These are phyloP conservation scores for Podospora pseudoanserina DNA, from an alignment of 495 filamentous ascomycete genomes.

Conservation along the genomic window DNA sequence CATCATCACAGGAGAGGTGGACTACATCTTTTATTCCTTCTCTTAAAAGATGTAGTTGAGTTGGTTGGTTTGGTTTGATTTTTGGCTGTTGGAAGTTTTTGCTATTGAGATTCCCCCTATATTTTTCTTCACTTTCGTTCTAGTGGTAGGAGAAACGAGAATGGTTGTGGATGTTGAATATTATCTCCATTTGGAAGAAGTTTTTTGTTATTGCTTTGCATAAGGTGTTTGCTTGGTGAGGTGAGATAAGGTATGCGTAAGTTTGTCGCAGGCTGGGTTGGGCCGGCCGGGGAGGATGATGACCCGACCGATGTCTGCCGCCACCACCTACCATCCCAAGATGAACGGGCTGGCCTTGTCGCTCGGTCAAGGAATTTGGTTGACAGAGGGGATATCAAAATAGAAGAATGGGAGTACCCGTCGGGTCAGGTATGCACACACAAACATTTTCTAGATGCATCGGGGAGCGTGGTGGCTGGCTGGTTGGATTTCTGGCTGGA, in stretches of 20 bases:
- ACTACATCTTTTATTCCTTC: background rate
- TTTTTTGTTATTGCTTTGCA: background rate
- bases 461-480: background rate
- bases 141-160: background rate
- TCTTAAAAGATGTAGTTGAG: background rate
- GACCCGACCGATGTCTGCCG: background rate
- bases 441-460: background rate
- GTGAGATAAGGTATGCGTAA: background rate
- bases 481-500: background rate
- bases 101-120: background rate
- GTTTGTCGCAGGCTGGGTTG: background rate
- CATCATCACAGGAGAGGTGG: background rate
- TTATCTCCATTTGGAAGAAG: background rate
- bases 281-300: background rate
- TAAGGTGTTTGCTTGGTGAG: background rate
- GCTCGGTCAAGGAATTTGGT: background rate
- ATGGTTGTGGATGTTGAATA: background rate
- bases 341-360: background rate
- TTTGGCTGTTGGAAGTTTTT: background rate
- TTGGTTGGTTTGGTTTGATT: background rate
- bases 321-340: background rate
- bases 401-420: background rate
- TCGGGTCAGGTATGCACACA: background rate
- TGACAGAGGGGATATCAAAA: background rate
- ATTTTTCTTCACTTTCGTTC: background rate